Evolutionary conservation across 2,329 filamentous ascomycete species (phyloP), one percentile per base, ranked within the genome.

Genomic region (Hymenoscyphus fructigenus): DNA sequence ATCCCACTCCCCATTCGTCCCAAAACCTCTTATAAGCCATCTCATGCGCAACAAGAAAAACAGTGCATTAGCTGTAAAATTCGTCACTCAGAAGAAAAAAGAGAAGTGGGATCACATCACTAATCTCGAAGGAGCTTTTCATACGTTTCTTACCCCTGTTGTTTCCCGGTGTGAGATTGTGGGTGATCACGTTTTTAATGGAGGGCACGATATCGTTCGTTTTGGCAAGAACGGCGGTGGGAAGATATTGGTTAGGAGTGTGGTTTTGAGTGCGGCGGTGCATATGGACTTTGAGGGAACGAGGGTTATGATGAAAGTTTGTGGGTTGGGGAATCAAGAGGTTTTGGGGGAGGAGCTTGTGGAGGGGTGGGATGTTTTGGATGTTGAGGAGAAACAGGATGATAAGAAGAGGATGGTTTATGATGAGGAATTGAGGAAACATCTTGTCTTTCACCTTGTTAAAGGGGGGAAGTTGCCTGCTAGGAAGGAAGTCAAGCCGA

Each of bases 221-320:
- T 72, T 73, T 47, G 65, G 66, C 34, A 53, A 12, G 20, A 29
- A 20, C 20, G 53, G 20, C 17, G 57, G 50, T 23, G 28, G 41
- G 10, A 38, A 60, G 23, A 59, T 59, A 47, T 38, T 67, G 34
- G 63, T 69, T 1, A 63, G 72, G 29, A 62, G 32, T 20, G 71
- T 73, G 14, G 68, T 72, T 5, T 44, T 74, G 62, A 72, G 69
- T 57, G 72, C 69, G 1, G 64, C 36, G 23, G 69, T 74, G 20
- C 72, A 73, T 38, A 61, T 68, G 65, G 72, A 74, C 65, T 74
- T 74, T 41, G 72, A 74, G 60, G 34, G 36, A 4, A 10, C n/a
- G 3, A 59, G 26, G 14, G 71, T 74, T 29, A 72, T 74, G 72
- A 44, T 72, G n/a, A 56, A 57, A 2, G 62, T 68, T 10, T 72